A percentile compares a stretch with the other conserved stretches of the same genome.
phyloP scores from a whole-genome alignment of 2,329 filamentous ascomycete genomes.

The Claviceps sp. region DNA sequence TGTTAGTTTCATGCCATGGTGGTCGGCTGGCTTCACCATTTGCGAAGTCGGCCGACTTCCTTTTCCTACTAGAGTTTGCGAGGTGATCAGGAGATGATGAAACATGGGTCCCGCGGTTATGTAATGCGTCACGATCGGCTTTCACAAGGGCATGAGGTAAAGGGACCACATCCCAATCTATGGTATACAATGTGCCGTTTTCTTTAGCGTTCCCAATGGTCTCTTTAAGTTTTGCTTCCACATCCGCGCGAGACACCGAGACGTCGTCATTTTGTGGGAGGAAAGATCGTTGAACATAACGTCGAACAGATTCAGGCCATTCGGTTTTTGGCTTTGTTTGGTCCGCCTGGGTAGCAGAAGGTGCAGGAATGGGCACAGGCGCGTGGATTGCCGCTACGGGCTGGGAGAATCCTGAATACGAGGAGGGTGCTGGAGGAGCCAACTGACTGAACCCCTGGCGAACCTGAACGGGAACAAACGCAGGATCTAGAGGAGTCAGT shows the following conservation, averaged over 20 bases:
- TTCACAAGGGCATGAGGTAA: constrained; percentile 75
- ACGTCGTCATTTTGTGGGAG: constrained; percentile 55
- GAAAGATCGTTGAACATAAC: constrained; percentile 84
- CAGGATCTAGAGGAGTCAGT: constrained; percentile 30
- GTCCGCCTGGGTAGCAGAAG: constrained; percentile 14
- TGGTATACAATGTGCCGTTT: constrained; percentile 52
- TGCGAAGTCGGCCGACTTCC: constrained; percentile 60
- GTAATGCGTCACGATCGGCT: constrained; percentile 47
- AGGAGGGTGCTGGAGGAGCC: constrained; percentile 21
- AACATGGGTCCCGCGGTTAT: constrained; percentile 21
- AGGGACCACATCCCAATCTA: constrained; percentile 74
- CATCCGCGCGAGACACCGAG: constrained; percentile 50
- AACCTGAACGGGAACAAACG: constrained; percentile 48
- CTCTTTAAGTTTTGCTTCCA: constrained; percentile 73
- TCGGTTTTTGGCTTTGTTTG: constrained; percentile 49
- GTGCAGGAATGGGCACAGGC: constrained; percentile 17
- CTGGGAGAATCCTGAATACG: constrained; percentile 19
- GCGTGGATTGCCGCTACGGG: constrained; percentile 15
- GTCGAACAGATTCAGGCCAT: constrained; percentile 71
- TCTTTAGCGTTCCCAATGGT: constrained; percentile 77
- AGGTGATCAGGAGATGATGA: constrained; percentile 13
- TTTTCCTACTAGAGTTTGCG: constrained; percentile 49
- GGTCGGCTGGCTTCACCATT: constrained; percentile 41
- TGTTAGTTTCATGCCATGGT: constrained; percentile 65
- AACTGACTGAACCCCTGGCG: constrained; percentile 44